Percentiles rank a stretch among this genome's conserved stretches.
These are phyloP conservation scores for Biancaea sappan DNA, from an alignment of 306 rosid species.

Conservation along the genomic window DNA sequence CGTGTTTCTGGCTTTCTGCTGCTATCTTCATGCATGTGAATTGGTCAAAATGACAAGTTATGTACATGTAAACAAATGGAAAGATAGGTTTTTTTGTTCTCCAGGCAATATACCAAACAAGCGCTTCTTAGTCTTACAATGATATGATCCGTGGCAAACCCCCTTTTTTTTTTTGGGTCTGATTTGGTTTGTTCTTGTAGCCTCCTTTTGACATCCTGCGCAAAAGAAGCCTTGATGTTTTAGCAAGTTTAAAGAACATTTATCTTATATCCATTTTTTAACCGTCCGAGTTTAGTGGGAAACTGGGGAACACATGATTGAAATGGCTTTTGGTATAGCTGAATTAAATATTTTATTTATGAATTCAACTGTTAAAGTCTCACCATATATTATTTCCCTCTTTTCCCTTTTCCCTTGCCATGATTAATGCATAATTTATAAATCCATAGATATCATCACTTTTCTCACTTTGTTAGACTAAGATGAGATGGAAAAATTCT, in stretches of 20 bases:
- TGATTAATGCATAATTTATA: too few relatives aligned
- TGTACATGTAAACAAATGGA: not conserved
- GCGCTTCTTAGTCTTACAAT: not conserved
- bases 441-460: too few relatives aligned
- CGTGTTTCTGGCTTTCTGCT: not conserved
- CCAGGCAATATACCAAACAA: not conserved
- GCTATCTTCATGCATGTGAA: slow-evolving; percentile 15
- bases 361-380: slow-evolving; percentile 8
- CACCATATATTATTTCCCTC: slow-evolving; percentile 1
- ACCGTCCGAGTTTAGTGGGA: not conserved
- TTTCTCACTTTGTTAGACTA: not conserved
- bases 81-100: not conserved
- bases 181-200: not conserved
- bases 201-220: not conserved
- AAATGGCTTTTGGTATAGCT: slow-evolving; percentile 16
- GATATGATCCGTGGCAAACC: not conserved
- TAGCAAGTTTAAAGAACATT: not conserved
- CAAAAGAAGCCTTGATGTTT: slow-evolving; percentile 9
- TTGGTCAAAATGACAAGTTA: slow-evolving; percentile 7
- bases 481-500: not conserved
- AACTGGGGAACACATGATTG: slow-evolving; percentile 12
- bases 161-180: not conserved
- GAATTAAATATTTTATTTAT: not conserved
- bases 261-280: not conserved
- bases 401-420: slow-evolving; percentile 1